Evolutionary conservation across 306 rosid species (phyloP).

Genomic region (Amphicarpaea edgeworthii): DNA sequence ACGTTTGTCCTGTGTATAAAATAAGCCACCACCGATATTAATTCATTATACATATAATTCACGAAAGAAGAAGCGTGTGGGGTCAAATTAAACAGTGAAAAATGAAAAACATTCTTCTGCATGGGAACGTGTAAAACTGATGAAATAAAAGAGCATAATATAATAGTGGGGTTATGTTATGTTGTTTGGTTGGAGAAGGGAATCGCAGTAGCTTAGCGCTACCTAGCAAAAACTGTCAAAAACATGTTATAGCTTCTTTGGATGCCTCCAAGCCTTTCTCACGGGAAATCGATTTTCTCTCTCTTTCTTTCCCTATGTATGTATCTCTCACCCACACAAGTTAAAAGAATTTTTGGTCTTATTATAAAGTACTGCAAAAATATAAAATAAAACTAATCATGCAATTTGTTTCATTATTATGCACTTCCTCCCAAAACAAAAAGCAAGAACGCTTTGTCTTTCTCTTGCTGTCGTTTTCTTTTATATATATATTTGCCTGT

Average conservation of each 20-base stretch:
- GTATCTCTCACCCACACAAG: constrained; percentile 29
- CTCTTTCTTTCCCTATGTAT: constrained; percentile 14
- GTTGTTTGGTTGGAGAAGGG: constrained; percentile 46
- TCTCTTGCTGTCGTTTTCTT: not conserved
- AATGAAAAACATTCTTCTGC: constrained; percentile 52
- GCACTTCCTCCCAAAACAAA: constrained; percentile 24
- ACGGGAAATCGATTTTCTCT: constrained; percentile 50
- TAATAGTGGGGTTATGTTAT: constrained; percentile 46
- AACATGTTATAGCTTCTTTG: constrained; percentile 50
- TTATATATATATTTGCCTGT: not conserved
- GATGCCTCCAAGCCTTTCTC: constrained; percentile 66
- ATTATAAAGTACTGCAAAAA: constrained; percentile 2
- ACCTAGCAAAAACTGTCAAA: constrained; percentile 50
- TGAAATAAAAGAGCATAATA: constrained; percentile 36
- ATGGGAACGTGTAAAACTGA: constrained; percentile 51
- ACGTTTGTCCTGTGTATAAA: constrained; percentile 29
- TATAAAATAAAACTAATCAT: not conserved
- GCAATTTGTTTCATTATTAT: constrained; percentile 19
- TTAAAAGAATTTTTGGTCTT: constrained; percentile 41
- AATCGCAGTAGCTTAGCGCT: constrained; percentile 43
- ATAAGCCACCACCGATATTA: constrained; percentile 1
- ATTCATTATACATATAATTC: constrained; percentile 24
- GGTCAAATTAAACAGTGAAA: constrained; percentile 47
- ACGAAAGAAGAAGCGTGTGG: constrained; percentile 36
- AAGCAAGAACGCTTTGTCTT: constrained; percentile 13